Conservation (phyloP, 306 rosid genomes). For the Sophora flavescens region DNA sequence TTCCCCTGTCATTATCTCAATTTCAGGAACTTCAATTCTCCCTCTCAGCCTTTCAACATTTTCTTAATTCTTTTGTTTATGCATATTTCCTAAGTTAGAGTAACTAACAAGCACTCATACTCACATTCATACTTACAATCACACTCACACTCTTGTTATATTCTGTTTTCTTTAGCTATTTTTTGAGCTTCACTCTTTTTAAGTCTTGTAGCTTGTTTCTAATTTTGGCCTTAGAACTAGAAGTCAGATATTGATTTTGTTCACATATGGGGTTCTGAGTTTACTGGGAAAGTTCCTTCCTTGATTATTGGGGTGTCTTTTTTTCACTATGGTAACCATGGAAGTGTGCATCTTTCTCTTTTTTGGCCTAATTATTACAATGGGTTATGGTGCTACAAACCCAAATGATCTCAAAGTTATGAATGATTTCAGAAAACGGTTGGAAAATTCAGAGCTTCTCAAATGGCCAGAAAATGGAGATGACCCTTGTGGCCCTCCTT, state of each 20-base stretch:
- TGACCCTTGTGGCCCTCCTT: constrained; percentile 84
- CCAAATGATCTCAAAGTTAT: constrained; percentile 73
- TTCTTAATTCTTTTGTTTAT: constrained; percentile 22
- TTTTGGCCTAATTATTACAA: constrained; percentile 45
- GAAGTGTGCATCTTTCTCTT: constrained; percentile 46
- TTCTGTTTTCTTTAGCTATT: constrained; percentile 20
- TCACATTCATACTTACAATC: not conserved
- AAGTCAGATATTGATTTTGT: constrained; percentile 14
- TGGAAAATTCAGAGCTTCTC: constrained; percentile 75
- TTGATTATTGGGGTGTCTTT: constrained; percentile 16
- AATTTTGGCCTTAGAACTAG: constrained; percentile 11
- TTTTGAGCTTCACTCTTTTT: constrained; percentile 36
- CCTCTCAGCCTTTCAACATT: constrained; percentile 39
- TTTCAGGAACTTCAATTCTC: constrained; percentile 12
- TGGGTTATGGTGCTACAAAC: constrained; percentile 61
- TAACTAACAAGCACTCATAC: not conserved
- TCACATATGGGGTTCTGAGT: constrained; percentile 44
- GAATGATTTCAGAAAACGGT: constrained; percentile 70
- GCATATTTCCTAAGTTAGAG: constrained; percentile 11
- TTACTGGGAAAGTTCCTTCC: constrained; percentile 34
- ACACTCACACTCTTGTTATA: constrained; percentile 4
- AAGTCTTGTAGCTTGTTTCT: constrained; percentile 24
- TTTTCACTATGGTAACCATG: constrained; percentile 37
- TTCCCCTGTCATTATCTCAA: constrained; percentile 43
- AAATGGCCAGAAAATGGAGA: constrained; percentile 72